Percentiles rank a stretch among this genome's conserved stretches.
Conservation (phyloP, 768 basidiomycete species). For the Hygrocybe coccinea region DNA sequence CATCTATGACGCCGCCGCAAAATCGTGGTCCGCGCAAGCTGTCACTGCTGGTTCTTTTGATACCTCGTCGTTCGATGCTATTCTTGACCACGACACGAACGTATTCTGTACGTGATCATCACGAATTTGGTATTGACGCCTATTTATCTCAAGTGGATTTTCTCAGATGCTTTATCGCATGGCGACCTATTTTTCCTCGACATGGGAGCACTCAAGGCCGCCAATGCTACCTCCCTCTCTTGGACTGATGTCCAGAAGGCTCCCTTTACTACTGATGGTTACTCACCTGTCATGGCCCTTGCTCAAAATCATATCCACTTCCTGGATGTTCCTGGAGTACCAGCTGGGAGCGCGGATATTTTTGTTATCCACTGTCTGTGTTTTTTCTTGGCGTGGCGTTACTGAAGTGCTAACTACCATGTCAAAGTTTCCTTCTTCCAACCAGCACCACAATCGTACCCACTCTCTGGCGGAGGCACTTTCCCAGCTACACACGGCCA, state of each 20-base stretch:
- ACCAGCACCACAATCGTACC: conserved; percentile 47
- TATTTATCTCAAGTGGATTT: neutral
- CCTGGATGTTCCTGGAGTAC: conserved; percentile 60
- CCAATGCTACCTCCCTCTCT: conserved; percentile 49
- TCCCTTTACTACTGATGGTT: conserved; percentile 49
- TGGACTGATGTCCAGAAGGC: conserved; percentile 63
- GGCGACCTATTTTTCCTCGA: conserved; percentile 65
- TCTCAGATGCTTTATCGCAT: conserved; percentile 62
- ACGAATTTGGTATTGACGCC: neutral
- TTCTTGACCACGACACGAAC: conserved; percentile 94
- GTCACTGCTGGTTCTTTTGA: conserved; percentile 54
- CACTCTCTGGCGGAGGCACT: conserved; percentile 38
- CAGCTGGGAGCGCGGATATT: conserved; percentile 69
- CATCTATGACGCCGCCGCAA: conserved; percentile 70
- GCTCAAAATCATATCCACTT: conserved; percentile 87
- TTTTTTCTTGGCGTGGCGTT: neutral
- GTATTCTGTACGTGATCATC: conserved; percentile 59
- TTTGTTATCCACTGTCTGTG: conserved; percentile 85
- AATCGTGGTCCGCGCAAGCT: conserved; percentile 75
- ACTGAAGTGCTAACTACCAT: neutral
- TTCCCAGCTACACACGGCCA: conserved; percentile 65
- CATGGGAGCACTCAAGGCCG: conserved; percentile 59
- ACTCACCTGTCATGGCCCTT: conserved; percentile 71
- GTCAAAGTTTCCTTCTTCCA: conserved; percentile 72
- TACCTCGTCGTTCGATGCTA: conserved; percentile 56